A percentile compares a stretch with the other conserved stretches of the same genome.
Evolutionary conservation across 768 basidiomycete genomes (phyloP).

Genomic region (Fibroporia radiculosa): DNA sequence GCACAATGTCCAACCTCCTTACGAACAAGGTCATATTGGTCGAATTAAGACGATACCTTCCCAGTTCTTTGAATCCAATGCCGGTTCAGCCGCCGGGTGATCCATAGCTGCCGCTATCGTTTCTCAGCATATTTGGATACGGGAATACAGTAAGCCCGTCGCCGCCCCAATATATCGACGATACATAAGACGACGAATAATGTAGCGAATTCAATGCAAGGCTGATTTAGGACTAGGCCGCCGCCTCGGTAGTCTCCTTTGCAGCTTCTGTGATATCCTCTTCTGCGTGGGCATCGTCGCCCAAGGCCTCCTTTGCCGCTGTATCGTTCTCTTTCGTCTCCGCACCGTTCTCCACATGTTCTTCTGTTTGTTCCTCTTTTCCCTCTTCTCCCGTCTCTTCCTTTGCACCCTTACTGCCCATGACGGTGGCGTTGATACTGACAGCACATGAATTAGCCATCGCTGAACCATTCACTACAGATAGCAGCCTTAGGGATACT

Average conservation of each 20-base stretch:
- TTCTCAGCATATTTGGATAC: no score
- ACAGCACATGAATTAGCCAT: constrained; percentile 4
- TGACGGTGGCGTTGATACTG: constrained; percentile 72
- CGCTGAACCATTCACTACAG: background rate
- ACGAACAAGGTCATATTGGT: no score
- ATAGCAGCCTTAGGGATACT: constrained; percentile 23
- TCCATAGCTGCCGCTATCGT: no score
- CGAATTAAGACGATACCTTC: no score
- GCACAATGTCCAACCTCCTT: no score
- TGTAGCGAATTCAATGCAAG: no score
- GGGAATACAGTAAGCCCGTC: no score
- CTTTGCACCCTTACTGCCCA: constrained; percentile 55
- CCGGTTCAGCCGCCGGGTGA: no score
- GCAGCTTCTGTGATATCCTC: constrained; percentile 2
- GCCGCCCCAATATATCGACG: background rate
- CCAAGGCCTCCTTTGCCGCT: constrained; percentile 13
- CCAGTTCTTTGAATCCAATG: no score
- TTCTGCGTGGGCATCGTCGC: background rate
- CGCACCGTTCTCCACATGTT: constrained; percentile 16
- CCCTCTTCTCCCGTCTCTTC: constrained; percentile 29
- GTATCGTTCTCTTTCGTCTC: constrained; percentile 20
- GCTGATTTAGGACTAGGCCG: no score
- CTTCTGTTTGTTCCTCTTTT: constrained; percentile 23
- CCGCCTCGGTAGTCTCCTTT: background rate
- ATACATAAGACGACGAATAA: background rate